Percentiles rank a stretch among this genome's conserved stretches.
These are phyloP conservation scores for Myrica gale DNA, from an alignment of 306 rosid genomes.

Conservation along the genomic window DNA sequence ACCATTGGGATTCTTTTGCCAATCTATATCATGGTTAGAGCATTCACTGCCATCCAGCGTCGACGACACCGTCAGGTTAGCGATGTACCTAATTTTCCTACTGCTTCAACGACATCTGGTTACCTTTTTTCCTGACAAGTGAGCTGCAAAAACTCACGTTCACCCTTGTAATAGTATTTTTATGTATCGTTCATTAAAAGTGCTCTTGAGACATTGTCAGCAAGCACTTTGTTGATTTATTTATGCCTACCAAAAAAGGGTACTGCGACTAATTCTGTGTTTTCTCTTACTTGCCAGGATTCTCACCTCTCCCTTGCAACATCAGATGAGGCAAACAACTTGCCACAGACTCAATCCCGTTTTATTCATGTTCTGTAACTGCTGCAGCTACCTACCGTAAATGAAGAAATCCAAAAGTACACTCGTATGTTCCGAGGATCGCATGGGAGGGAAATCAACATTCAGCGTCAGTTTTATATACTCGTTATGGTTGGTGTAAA, in stretches of 20 bases:
- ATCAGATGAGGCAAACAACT: slow-evolving; percentile 39
- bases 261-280: neutral
- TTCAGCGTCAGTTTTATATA: neutral
- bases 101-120: neutral
- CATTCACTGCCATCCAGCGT: slow-evolving; percentile 47
- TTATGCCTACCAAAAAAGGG: neutral
- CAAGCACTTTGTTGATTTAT: neutral
- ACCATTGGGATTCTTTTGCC: slow-evolving; percentile 61
- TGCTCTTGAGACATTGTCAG: neutral
- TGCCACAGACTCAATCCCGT: slow-evolving; percentile 43
- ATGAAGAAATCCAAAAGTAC: slow-evolving; percentile 21
- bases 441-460: neutral
- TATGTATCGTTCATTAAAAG: neutral
- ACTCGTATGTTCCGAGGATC: too few relatives aligned
- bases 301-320: slow-evolving; percentile 13
- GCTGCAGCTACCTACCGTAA: neutral
- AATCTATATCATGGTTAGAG: slow-evolving; percentile 54
- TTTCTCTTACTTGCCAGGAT: slow-evolving; percentile 26
- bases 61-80: slow-evolving; percentile 55
- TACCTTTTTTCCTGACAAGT: neutral
- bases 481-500: neutral
- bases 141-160: neutral
- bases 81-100: neutral
- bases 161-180: neutral
- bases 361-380: slow-evolving; percentile 40